Conservation (phyloP, 2,329 filamentous ascomycete genomes). For the Trichoderma pleuroti region DNA sequence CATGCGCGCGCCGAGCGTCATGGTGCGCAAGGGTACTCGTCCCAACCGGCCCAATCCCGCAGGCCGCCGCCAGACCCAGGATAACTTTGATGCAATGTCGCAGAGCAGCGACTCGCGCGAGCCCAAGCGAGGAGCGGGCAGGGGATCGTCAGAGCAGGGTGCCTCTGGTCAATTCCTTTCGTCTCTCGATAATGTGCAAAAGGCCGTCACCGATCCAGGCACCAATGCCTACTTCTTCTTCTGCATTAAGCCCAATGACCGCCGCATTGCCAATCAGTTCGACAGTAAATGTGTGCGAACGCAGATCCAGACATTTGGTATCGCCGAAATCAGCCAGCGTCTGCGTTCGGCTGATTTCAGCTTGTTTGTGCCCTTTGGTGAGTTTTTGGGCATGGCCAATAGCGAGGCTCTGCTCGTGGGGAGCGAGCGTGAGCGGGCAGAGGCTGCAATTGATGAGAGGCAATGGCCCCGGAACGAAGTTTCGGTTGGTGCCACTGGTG, state of each 20-base stretch:
- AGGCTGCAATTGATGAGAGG: constrained; percentile 87
- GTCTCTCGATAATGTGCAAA: constrained; percentile 85
- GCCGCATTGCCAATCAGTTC: constrained; percentile 96
- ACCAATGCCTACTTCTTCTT: constrained; percentile 96
- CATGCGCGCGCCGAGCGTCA: constrained; percentile 86
- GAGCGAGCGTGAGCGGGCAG: constrained; percentile 86
- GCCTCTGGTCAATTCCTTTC: constrained; percentile 90
- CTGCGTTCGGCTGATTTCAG: constrained; percentile 93
- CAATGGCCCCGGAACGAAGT: constrained; percentile 92
- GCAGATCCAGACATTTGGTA: constrained; percentile 91
- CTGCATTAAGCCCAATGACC: constrained; percentile 94
- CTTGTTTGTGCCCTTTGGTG: constrained; percentile 89
- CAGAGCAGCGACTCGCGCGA: constrained; percentile 46
- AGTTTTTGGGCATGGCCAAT: constrained; percentile 88
- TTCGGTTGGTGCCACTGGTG: constrained; percentile 82
- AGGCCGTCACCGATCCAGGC: constrained; percentile 74
- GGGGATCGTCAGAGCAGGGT: constrained; percentile 62
- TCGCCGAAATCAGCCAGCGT: constrained; percentile 93
- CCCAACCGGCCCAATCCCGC: constrained; percentile 32
- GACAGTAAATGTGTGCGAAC: constrained; percentile 97
- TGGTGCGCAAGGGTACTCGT: constrained; percentile 67
- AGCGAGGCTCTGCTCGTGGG: constrained; percentile 82
- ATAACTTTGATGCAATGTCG: constrained; percentile 47
- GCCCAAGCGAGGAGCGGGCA: constrained; percentile 36
- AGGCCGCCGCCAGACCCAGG: constrained; percentile 38